Evolutionary conservation across 495 filamentous ascomycete genomes (phyloP), one percentile per base, ranked within the genome.

Genomic region (Neurospora sp.): DNA sequence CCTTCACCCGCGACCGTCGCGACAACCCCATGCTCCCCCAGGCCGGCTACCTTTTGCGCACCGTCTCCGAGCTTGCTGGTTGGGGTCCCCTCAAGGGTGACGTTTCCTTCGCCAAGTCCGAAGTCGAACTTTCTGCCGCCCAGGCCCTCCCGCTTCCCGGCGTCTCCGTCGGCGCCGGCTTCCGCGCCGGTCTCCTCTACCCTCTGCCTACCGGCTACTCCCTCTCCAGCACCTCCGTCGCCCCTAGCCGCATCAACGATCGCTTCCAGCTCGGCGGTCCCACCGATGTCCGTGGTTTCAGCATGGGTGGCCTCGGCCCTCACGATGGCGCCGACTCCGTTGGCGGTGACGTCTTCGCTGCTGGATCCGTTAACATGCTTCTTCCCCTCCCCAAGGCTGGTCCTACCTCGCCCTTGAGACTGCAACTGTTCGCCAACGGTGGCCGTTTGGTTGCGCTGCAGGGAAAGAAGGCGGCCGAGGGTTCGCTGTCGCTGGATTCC

Each of bases 201-300:
- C 88, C 88, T 18, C 77, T 89, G 18, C 80, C 84, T n/a, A 69
- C 81, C 12, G 86, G 85, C 1, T 88, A 93, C 70, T 89, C 87
- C 12, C 79, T 91, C 38, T 83, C 85, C 27, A 87, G 85, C 74
- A 22, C 71, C 22, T 75, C 89, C 80, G 39, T 85, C 6, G 22
- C 53, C 40, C 88, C 91, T 4, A 94, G 93, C 69, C 88, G 93
- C 37, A 87, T 97, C 75, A 97, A 95, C 81, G 96, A 99, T 81
- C 94, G 96, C 39, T 98, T 99, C 85, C 88, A 91, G 70, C 93
- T 99, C 46, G 96, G 96, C 65, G 96, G 96, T 0, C 94, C 96
- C 0, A 97, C 94, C 27, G 94, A 97, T 78, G 93, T 99, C 39
- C 91, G 96, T 69, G 96, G 95, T 6, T 99, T 98, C 86, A 91